Evolutionary conservation across 768 basidiomycete genomes (phyloP).

Genomic region (Butyriboletus loyo): DNA sequence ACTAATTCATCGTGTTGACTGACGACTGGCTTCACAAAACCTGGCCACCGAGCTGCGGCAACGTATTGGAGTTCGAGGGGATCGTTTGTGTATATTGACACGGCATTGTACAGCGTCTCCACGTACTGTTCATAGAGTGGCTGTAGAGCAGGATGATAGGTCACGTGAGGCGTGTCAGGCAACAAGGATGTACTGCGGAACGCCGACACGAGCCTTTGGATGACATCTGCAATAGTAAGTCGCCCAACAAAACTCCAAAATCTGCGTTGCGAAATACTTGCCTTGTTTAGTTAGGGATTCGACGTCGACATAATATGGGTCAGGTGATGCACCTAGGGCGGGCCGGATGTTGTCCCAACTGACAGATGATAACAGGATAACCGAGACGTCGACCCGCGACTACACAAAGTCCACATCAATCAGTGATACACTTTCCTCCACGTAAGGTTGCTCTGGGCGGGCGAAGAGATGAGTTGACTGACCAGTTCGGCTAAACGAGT

Average conservation of each 20-base stretch:
- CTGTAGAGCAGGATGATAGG: conserved; percentile 54
- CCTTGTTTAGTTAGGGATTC: conserved; percentile 55
- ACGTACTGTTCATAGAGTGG: conserved; percentile 65
- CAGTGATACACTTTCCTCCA: neutral
- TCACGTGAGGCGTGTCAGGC: conserved; percentile 13
- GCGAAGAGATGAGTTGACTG: conserved; percentile 16
- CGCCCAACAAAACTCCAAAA: neutral
- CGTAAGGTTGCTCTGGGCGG: neutral
- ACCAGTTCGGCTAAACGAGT: conserved; percentile 73
- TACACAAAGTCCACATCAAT: conserved; percentile 33
- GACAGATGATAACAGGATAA: conserved; percentile 61
- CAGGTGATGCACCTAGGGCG: conserved; percentile 62
- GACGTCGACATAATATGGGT: conserved; percentile 67
- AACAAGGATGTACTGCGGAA: conserved; percentile 28
- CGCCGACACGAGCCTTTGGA: conserved; percentile 38
- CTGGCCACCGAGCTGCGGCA: conserved; percentile 77
- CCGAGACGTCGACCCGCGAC: conserved; percentile 57
- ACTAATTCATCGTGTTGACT: conserved; percentile 38
- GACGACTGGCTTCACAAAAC: conserved; percentile 67
- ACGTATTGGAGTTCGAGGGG: conserved; percentile 72
- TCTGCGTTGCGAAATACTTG: conserved; percentile 24
- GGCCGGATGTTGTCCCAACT: conserved; percentile 76
- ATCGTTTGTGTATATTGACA: conserved; percentile 64
- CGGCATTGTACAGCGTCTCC: conserved; percentile 54
- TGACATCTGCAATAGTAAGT: conserved; percentile 25